Percentiles rank a stretch among this genome's conserved stretches.
Conservation (phyloP, 208 protist genomes). For the Leishmania tarentolae region DNA sequence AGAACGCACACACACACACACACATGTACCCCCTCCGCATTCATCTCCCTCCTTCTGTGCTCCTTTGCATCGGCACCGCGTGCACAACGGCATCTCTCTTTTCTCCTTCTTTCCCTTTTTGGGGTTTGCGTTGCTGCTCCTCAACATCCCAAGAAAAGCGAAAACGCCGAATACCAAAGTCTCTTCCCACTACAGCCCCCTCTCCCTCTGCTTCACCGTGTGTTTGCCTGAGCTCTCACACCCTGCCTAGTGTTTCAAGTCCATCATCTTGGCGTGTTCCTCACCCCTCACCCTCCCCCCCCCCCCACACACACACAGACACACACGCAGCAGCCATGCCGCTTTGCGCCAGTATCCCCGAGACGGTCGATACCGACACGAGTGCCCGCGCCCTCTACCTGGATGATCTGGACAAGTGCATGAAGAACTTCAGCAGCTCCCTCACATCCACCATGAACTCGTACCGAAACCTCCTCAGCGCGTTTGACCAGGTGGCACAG, state of each 20-base stretch:
- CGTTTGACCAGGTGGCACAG: conserved; percentile 54
- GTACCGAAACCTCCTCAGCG: conserved; percentile 50
- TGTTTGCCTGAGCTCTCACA: not conserved
- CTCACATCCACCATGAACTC: conserved; percentile 61
- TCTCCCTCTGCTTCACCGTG: not conserved
- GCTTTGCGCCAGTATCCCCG: conserved; percentile 28
- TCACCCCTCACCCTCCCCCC: not conserved
- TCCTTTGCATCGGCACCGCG: not conserved
- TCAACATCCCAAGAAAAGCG: not conserved
- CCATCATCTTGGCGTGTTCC: not conserved
- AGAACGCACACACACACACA: not conserved
- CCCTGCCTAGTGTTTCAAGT: not conserved
- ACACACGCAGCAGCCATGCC: conserved; percentile 11
- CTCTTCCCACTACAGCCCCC: not conserved
- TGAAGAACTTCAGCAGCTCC: conserved; percentile 53
- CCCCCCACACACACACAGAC: not conserved
- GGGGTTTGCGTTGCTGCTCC: not conserved
- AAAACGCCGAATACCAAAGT: not conserved
- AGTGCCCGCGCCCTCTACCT: conserved; percentile 48
- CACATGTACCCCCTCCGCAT: not conserved
- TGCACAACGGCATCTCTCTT: not conserved
- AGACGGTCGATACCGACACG: conserved; percentile 59
- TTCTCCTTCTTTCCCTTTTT: not conserved
- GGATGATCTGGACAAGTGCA: conserved; percentile 38
- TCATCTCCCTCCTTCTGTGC: not conserved